A percentile compares a stretch with the other conserved stretches of the same genome.
Evolutionary conservation across 2,329 filamentous ascomycete genomes (phyloP).

Genomic region (Gyromitra esculenta): DNA sequence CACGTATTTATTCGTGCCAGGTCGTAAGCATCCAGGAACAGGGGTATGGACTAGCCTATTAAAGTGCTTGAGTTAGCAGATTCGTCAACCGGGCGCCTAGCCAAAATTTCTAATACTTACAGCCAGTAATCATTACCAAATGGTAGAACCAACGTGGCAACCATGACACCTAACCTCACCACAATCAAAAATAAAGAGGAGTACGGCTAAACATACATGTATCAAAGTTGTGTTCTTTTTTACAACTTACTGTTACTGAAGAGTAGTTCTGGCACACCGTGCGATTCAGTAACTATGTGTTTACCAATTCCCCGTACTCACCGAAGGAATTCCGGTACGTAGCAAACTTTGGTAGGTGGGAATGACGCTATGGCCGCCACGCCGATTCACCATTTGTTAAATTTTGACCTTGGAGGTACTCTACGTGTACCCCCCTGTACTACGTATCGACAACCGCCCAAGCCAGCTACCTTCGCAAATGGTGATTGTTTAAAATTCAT

Average conservation of each 20-base stretch:
- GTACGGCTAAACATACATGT: neutral
- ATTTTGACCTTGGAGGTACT: neutral
- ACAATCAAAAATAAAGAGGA: neutral
- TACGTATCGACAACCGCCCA: neutral
- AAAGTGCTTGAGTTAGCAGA: neutral
- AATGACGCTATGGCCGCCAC: neutral
- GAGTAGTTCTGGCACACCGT: neutral
- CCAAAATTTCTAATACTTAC: neutral
- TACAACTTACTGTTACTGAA: neutral
- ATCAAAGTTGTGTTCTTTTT: neutral
- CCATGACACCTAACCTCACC: neutral
- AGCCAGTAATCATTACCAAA: neutral
- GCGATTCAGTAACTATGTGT: neutral
- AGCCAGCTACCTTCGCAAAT: neutral
- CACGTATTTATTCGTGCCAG: neutral
- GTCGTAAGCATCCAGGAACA: slow-evolving; percentile 1
- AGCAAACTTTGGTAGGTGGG: neutral
- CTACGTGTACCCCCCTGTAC: neutral
- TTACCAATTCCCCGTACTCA: neutral
- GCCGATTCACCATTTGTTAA: neutral
- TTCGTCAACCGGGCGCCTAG: neutral
- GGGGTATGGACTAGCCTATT: neutral
- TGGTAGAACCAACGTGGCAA: slow-evolving; percentile 6
- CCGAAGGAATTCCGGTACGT: neutral
- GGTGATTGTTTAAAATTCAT: neutral